Base-by-base conservation (phyloP, 805 yeast genomes). In the Lipomyces japonicus region DNA sequence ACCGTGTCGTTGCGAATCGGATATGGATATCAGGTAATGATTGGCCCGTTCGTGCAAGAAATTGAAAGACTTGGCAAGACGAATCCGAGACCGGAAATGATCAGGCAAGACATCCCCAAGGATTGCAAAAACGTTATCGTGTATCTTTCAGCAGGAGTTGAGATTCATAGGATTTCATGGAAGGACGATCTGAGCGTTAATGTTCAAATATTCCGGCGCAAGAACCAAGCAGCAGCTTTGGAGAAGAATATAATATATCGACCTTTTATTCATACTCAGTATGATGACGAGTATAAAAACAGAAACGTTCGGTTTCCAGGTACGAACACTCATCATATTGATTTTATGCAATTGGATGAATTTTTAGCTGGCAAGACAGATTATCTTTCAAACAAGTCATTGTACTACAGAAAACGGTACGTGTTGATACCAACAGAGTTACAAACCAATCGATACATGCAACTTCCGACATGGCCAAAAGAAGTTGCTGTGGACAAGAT, bases 291-390 rank as follows among this genome's bases (percentile, higher is more conserved):
- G 12, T 90, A 83, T 62, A 70, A 78, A 22, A 71, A 75, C 2
- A 75, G 88, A 1, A 73, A 71, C 48, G 75, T 83, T 4, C 80
- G 79, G 51, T 78, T 81, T 2, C 75, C 76, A 38, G 74, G 74
- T 14, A 75, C 75, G 0, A 60, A 62, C 4, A 42, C 63, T n/a
- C 61, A 64, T 16, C 53, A 58, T 12, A 77, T 80, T 54, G 89
- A 90, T 55, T 93, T 98, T 98, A 90, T 90, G 60, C 84, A 82
- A 55, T 74, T 90, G 58, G 99, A 93, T 69, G 96, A 88, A 62
- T 78, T 79, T 22, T 66, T 90, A n/a, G 95, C 97, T 0, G 98
- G 98, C 2, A 86, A 83, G 64, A 89, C 84, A 25, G 96, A 88
- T 57, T 78, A 80, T 1, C 69, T 79, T 48, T 56, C 65, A 5